Base-by-base conservation (phyloP, 1,284 basidiomycete species). In the Cryptococcus sp. region DNA sequence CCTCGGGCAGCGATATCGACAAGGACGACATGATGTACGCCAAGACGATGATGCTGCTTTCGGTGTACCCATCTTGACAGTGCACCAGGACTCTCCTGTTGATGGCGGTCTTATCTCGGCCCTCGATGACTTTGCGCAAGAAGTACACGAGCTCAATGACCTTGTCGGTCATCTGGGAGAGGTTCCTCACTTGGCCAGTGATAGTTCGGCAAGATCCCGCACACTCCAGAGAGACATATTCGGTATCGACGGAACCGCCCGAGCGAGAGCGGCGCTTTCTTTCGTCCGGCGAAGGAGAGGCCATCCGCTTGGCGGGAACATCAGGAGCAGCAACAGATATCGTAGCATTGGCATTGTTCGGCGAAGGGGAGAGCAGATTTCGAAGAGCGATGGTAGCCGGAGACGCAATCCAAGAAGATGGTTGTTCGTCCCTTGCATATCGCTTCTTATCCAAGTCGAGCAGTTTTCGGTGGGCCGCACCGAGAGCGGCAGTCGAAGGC, bases 11-110 rank as follows among this genome's bases (percentile, higher is more conserved):
- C 48, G 82, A 75, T 35, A 76, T 88, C 71, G 66, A 82, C 75
- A 77, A 86, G 50, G 88, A 81, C 41, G 88, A 86, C 94, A 99
- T 98, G 64, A 97, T 81, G 67, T 95, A 86, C 64, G 86, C 86
- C 48, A 98, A 82, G 16, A 92, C 94, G 50, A 94, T 85, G 16
- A 95, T 86, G 40, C 89, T 91, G 19, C 89, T 90, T 78, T 98
- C 95, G 25, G 94, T 97, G 62, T 81, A 80, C 10, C 80, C 80
- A 61, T 81, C 80, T 59, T 79, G 78, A 54, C 79, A 80, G 57
- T 80, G 77, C 2, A 80, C 68, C n/a, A 81, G 69, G 16, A 80
- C 69, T 47, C 62, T 62, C 17, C 71, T 60, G 53, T 73, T 74
- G 50, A 61, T 57, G 22, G 69, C 69, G 2, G 65, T 60, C 41